These are phyloP conservation scores for Veloboletus limbatus DNA, from an alignment of 1,284 basidiomycete species.

Conservation along the genomic window DNA sequence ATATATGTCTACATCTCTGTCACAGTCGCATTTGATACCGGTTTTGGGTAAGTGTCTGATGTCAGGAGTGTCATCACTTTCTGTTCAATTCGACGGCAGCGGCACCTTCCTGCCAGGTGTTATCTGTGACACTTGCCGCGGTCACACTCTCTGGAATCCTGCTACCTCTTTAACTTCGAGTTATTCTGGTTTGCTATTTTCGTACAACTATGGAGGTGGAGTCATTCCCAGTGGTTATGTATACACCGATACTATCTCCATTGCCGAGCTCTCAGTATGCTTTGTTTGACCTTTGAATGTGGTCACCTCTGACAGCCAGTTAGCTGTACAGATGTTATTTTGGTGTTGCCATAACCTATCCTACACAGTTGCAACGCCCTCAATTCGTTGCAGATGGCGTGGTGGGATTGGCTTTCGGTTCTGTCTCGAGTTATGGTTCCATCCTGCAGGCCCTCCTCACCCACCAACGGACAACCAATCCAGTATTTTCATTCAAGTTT, in stretches of 20 bases:
- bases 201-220: slow-evolving; percentile 53
- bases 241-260: slow-evolving; percentile 48
- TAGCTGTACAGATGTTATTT: slow-evolving; percentile 27
- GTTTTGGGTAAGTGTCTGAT: slow-evolving; percentile 21
- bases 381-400: slow-evolving; percentile 32
- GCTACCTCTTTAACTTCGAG: slow-evolving; percentile 36
- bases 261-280: slow-evolving; percentile 30
- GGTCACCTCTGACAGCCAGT: too few relatives aligned
- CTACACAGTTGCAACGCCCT: too few relatives aligned
- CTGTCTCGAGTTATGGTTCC: slow-evolving; percentile 10
- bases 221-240: slow-evolving; percentile 48
- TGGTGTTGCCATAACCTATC: slow-evolving; percentile 27
- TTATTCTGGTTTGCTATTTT: slow-evolving; percentile 38
- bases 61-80: background rate
- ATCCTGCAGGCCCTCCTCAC: slow-evolving; percentile 25
- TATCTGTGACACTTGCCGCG: too few relatives aligned
- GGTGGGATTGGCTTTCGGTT: slow-evolving; percentile 32
- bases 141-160: slow-evolving; percentile 35
- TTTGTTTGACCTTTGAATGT: too few relatives aligned
- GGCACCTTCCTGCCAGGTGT: slow-evolving; percentile 28
- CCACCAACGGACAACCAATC: slow-evolving; percentile 15
- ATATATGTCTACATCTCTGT: background rate
- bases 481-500: slow-evolving; percentile 42
- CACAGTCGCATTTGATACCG: slow-evolving; percentile 39
- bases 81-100: slow-evolving; percentile 4